A percentile compares a stretch with the other conserved stretches of the same genome.
Evolutionary conservation across 495 filamentous ascomycete species (phyloP).

Genomic region (Beverwykella pulmonaria): DNA sequence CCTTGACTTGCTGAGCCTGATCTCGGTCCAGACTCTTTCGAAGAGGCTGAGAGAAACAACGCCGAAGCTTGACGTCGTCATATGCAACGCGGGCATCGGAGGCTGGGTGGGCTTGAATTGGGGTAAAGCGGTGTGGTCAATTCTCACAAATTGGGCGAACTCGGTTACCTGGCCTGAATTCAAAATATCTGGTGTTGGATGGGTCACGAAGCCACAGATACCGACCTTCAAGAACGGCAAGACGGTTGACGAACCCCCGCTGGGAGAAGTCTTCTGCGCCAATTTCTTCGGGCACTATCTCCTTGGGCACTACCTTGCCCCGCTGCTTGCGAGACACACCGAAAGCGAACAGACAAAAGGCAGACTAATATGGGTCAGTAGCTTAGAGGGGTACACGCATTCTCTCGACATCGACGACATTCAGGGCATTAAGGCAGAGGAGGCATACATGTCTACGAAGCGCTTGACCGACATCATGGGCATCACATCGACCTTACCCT

Average conservation of each 20-base stretch:
- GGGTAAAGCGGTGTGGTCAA: slow-evolving; percentile 59
- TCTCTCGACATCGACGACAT: slow-evolving; percentile 69
- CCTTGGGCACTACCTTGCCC: slow-evolving; percentile 75
- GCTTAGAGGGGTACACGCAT: slow-evolving; percentile 66
- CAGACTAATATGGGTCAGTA: slow-evolving; percentile 83
- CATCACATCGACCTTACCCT: slow-evolving; percentile 70
- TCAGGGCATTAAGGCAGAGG: slow-evolving; percentile 63
- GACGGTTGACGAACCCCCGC: slow-evolving; percentile 52
- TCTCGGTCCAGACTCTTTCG: slow-evolving; percentile 58
- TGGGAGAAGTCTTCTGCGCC: slow-evolving; percentile 83
- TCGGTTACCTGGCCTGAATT: slow-evolving; percentile 76
- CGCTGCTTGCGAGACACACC: slow-evolving; percentile 62
- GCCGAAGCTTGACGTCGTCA: slow-evolving; percentile 73
- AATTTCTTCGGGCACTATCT: slow-evolving; percentile 97
- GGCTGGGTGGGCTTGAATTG: slow-evolving; percentile 82
- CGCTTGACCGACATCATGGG: slow-evolving; percentile 80
- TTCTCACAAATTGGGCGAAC: slow-evolving; percentile 67
- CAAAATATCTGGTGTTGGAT: slow-evolving; percentile 67
- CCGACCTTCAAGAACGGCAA: slow-evolving; percentile 11
- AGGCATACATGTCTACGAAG: slow-evolving; percentile 83
- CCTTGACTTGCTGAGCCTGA: slow-evolving; percentile 60
- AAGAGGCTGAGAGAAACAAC: slow-evolving; percentile 48
- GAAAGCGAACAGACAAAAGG: slow-evolving; percentile 48
- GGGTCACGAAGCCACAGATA: slow-evolving; percentile 50
- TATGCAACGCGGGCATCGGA: slow-evolving; percentile 91